Evolutionary conservation across 306 rosid species (phyloP).

Genomic region (Pterocarpus macrocarpus): DNA sequence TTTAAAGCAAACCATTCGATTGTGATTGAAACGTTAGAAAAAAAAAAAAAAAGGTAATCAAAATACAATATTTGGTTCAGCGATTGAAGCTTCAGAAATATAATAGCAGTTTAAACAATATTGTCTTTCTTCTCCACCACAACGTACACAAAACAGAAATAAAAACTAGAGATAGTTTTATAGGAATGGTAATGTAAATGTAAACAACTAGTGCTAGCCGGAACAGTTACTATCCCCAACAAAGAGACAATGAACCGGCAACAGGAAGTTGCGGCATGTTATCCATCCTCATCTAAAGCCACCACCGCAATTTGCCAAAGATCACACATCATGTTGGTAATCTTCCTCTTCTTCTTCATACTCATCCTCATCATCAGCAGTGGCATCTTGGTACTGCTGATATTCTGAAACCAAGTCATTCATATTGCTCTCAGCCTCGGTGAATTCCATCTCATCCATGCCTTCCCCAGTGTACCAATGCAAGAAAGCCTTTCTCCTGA

Average conservation of each 20-base stretch:
- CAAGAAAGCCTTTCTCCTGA: conserved; percentile 61
- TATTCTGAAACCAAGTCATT: conserved; percentile 78
- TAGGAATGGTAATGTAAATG: conserved; percentile 38
- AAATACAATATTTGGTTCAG: background rate
- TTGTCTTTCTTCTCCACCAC: conserved; percentile 12
- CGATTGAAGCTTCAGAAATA: background rate
- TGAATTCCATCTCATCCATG: conserved; percentile 59
- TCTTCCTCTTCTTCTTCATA: conserved; percentile 65
- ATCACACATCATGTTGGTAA: conserved; percentile 20
- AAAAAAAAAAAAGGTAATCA: no score
- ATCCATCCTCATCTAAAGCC: background rate
- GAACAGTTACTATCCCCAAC: conserved; percentile 38
- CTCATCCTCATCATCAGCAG: conserved; percentile 81
- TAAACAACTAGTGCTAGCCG: conserved; percentile 42
- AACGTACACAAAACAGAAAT: conserved; percentile 17
- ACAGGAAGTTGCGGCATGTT: conserved; percentile 68
- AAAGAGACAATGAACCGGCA: conserved; percentile 56
- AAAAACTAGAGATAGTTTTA: conserved; percentile 37
- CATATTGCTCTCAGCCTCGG: conserved; percentile 70
- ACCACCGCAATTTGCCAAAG: background rate
- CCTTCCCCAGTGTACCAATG: conserved; percentile 58
- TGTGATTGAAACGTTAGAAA: no score
- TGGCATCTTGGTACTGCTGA: conserved; percentile 88
- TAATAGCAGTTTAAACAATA: conserved; percentile 27
- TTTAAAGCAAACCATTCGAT: background rate